Evolutionary conservation across 1,284 basidiomycete species (phyloP), one percentile per base, ranked within the genome.

Genomic region (Cutaneotrichosporon sp.): DNA sequence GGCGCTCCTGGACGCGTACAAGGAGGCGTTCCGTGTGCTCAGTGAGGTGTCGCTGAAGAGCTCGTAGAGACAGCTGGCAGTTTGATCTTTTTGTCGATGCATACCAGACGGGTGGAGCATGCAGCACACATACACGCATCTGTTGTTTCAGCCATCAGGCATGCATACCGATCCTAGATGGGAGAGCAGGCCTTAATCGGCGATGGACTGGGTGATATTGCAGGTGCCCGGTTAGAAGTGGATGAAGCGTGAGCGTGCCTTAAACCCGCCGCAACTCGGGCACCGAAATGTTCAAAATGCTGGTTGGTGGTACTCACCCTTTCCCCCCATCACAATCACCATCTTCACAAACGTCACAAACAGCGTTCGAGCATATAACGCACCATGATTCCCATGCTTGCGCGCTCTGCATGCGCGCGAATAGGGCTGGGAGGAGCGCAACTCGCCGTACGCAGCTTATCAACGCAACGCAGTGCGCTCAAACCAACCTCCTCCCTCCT

Each of bases 1-100:
- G 81, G 86, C 90, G 12, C 75, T 98, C 48, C 78, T 99, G 61
- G 91, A 97, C 67, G 94, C 94, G 12, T 99, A 98, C 77, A 92
- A 87, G 79, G 93, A 96, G 63, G 94, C 94, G 31, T 97, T 97
- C 79, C 90, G 86, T 54, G 72, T 76, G 31, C 58, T 76, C 24
- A 66, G 66, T 54, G 75, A 76, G 57, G 74, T 75, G 12, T 69
- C 68, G 19, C 59, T 74, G 47, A 76, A 76, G 63, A 67, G 63
- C 49, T 52, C 65, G 41, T 66, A 62, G 52, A 43, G 17, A n/a
- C n/a, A n/a, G n/a, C n/a, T 44, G 20, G 32, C n/a, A 12, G 31
- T 34, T 6, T 46, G 29, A 31, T 41, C 20, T 41, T 41, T n/a
- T n/a, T n/a, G n/a, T n/a, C n/a, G 38, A 41, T 41, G 38, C 38